A percentile compares a stretch with the other conserved stretches of the same genome.
Evolutionary conservation across 2,329 filamentous ascomycete genomes (phyloP).

Genomic region (Pyrenochaeta sp.): DNA sequence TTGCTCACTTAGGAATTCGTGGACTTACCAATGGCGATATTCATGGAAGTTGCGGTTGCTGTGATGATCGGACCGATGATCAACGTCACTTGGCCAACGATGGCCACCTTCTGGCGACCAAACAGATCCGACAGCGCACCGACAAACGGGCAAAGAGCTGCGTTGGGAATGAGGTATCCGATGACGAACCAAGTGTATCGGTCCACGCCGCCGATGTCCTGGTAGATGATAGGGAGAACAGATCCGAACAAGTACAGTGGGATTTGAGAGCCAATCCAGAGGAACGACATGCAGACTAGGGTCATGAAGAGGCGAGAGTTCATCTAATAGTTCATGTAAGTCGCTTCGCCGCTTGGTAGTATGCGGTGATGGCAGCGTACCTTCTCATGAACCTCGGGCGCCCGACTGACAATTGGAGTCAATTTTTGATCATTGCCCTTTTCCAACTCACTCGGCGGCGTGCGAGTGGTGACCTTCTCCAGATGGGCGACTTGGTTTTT

Average conservation of each 20-base stretch:
- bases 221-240: conserved; percentile 61
- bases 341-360: neutral
- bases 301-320: conserved; percentile 59
- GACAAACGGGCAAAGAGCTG: conserved; percentile 68
- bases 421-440: conserved; percentile 21
- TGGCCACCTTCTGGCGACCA: conserved; percentile 43
- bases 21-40: conserved; percentile 36
- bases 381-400: conserved; percentile 33
- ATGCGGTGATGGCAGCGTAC: conserved; percentile 6
- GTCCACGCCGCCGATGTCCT: conserved; percentile 66
- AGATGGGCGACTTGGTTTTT: conserved; percentile 17
- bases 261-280: conserved; percentile 69
- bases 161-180: conserved; percentile 63
- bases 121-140: conserved; percentile 54
- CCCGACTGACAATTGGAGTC: conserved; percentile 18
- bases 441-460: conserved; percentile 28
- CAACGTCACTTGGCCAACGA: conserved; percentile 40
- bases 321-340: conserved; percentile 20
- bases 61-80: conserved; percentile 47
- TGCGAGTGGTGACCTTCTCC: conserved; percentile 22
- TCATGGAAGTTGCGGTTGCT: conserved; percentile 39
- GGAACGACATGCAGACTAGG: conserved; percentile 65
- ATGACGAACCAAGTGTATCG: conserved; percentile 65
- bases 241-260: conserved; percentile 59
- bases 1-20: neutral